phyloP scores from a whole-genome alignment of 768 basidiomycete species.

The Lentinula detonsa region DNA sequence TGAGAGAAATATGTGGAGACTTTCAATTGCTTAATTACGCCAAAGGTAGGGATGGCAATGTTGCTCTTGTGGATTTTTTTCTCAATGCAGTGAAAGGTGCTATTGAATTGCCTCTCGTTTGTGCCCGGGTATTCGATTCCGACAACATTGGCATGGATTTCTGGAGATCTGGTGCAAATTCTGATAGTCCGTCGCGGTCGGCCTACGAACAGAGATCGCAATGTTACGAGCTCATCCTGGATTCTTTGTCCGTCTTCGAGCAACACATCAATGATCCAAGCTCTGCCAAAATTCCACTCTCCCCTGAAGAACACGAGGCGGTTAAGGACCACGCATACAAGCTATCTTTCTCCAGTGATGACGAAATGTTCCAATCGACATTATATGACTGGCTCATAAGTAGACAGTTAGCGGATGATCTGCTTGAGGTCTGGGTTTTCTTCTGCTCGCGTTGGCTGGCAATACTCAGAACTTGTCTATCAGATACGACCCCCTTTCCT shows the following conservation, averaged over 20 bases:
- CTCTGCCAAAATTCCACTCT: conserved; percentile 16
- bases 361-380: conserved; percentile 91
- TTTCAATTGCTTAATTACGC: conserved; percentile 83
- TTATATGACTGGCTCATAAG: conserved; percentile 93
- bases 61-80: background rate
- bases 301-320: conserved; percentile 53
- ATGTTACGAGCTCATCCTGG: conserved; percentile 82
- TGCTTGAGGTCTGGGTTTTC: conserved; percentile 66
- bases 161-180: conserved; percentile 58
- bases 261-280: conserved; percentile 37
- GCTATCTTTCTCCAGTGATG: conserved; percentile 76
- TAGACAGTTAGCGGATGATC: conserved; percentile 75
- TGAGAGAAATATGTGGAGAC: conserved; percentile 83
- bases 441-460: background rate
- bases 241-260: conserved; percentile 78
- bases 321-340: conserved; percentile 84
- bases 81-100: conserved; percentile 45
- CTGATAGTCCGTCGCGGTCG: conserved; percentile 51
- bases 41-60: conserved; percentile 49
- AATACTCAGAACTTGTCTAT: conserved; percentile 8
- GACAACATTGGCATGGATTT: conserved; percentile 71
- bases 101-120: conserved; percentile 77
- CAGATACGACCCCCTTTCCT: conserved; percentile 86
- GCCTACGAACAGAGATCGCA: conserved; percentile 56
- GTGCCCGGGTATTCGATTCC: conserved; percentile 73